Evolutionary conservation across 352 stramenopile species (phyloP), one percentile per base, ranked within the genome.

Genomic region (Phytophthora lateralis): DNA sequence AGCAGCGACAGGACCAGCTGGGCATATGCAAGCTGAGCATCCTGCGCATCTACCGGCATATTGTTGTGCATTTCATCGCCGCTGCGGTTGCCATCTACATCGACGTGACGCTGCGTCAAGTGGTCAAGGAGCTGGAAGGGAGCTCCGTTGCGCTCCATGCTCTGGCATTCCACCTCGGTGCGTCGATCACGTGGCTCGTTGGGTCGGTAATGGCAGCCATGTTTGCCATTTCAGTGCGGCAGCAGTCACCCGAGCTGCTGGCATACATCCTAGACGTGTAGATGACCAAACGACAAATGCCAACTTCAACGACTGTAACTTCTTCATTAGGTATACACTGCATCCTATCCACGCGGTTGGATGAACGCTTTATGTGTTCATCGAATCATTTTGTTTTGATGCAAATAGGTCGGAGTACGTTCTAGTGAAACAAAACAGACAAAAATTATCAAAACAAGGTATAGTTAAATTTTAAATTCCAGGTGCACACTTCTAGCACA

Each of bases 21-120:
- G 82, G 82, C 0, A 49, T 89, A 14, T 85, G 66, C 44, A 84
- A 80, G 55, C 53, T 91, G 15, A 82, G 56, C 21, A 65, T 88
- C 38, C 46, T 91, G 34, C 79, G 77, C 6, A 55, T 91, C 11
- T 69, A 89, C n/a, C 75, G 69, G 8, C 63, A 80, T 15, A 57
- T 73, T 30, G 0, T 78, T 8, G 42, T 73, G n/a, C 78, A 89
- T 39, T 18, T 82, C 10, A 32, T 74, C 12, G 55, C 46, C 1
- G 73, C 83, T 64, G 55, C 63, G 2, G n/a, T 87, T 4, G 71
- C 74, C 11, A 87, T 90, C 34, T 68, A 73, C 46, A 72, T 71
- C 18, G 67, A 67, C 34, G 66, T 59, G 18, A 47, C 47, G 5
- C 56, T 68, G 42, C 70, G 38, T n/a, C 35, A 17, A 2, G 53